phyloP scores from a whole-genome alignment of 2,329 filamentous ascomycete species.

The Fusarium oligoseptatum region DNA sequence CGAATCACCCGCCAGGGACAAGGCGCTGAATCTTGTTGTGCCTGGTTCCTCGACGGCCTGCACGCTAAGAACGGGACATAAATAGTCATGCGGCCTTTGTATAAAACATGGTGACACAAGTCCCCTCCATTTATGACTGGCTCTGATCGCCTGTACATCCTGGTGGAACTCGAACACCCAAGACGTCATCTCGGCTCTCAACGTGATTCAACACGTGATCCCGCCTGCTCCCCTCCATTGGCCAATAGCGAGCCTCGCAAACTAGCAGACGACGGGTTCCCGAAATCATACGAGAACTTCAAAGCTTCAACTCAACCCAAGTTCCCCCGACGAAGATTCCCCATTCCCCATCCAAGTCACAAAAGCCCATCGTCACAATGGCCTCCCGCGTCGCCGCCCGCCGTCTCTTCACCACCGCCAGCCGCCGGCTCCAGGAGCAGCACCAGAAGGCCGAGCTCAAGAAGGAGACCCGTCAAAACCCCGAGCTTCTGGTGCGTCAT shows the following conservation, averaged over 20 bases:
- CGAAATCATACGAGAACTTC: constrained; percentile 52
- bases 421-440: constrained; percentile 63
- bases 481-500: constrained; percentile 61
- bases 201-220: constrained; percentile 38
- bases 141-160: not conserved
- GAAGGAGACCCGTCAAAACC: constrained; percentile 69
- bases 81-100: not conserved
- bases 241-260: constrained; percentile 44
- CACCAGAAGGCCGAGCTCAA: constrained; percentile 63
- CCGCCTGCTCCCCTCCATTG: constrained; percentile 37
- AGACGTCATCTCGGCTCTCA: constrained; percentile 33
- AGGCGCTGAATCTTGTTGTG: constrained; percentile 2
- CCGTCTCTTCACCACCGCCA: constrained; percentile 67
- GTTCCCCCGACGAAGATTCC: constrained; percentile 30
- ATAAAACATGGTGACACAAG: not conserved
- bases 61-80: not conserved
- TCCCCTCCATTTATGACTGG: not conserved
- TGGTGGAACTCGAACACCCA: not conserved
- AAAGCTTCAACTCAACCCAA: constrained; percentile 42
- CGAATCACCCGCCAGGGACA: constrained; percentile 34
- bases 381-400: constrained; percentile 69
- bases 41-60: constrained; percentile 16
- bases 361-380: constrained; percentile 58
- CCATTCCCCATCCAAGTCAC: constrained; percentile 20
- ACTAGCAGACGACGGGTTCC: constrained; percentile 33